phyloP scores from a whole-genome alignment of 2,329 filamentous ascomycete genomes.

The Aureobasidium sp. region DNA sequence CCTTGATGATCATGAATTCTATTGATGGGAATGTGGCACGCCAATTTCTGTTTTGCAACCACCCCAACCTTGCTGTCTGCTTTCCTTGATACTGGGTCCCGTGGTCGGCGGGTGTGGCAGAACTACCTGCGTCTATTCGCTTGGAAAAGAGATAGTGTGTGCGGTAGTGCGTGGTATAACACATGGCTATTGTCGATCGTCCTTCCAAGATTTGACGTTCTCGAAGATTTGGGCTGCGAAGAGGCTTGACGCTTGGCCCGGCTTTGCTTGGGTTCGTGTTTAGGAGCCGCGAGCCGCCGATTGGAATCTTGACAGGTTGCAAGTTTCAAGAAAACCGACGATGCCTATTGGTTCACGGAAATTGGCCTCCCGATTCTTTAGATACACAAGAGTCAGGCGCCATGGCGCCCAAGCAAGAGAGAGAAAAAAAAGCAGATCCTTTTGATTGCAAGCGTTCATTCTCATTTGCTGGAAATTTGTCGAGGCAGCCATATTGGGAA shows the following conservation, averaged over 20 bases:
- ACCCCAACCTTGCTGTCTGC: background rate
- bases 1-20: background rate
- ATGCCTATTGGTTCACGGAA: constrained; percentile 7
- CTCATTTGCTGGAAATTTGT: constrained; percentile 12
- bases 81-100: constrained; percentile 4
- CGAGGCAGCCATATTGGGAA: constrained; percentile 2
- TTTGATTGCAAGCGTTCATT: background rate
- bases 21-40: background rate
- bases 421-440: constrained; percentile 5
- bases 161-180: constrained; percentile 12
- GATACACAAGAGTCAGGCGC: constrained; percentile 5
- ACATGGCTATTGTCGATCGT: constrained; percentile 14
- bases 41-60: constrained; percentile 1
- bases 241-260: constrained; percentile 15
- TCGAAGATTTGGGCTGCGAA: constrained; percentile 15
- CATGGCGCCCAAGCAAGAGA: background rate
- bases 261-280: constrained; percentile 5
- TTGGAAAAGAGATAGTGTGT: constrained; percentile 10
- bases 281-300: constrained; percentile 15
- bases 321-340: background rate
- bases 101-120: constrained; percentile 9
- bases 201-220: constrained; percentile 12
- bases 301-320: constrained; percentile 16
- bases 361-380: background rate
- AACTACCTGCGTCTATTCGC: constrained; percentile 10